Conservation (phyloP, 2,329 filamentous ascomycete genomes). For the Microdochium nivale region DNA sequence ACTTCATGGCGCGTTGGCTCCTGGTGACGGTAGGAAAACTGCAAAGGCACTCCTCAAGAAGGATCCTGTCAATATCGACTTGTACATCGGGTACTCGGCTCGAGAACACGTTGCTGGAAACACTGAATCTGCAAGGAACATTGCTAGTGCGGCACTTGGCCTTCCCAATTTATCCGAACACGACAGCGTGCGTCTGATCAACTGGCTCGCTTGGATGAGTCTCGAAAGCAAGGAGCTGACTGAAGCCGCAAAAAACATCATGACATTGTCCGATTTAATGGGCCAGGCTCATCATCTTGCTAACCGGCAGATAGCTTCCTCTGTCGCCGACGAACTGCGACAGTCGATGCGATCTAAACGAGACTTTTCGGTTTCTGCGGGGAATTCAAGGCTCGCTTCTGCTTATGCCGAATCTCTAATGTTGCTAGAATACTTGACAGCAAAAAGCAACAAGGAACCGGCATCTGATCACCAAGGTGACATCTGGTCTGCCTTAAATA, state of each 20-base stretch:
- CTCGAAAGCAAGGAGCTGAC: slow-evolving; percentile 32
- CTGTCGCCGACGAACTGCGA: slow-evolving; percentile 34
- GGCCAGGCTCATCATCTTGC: neutral
- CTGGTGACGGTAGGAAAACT: slow-evolving; percentile 51
- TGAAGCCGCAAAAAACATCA: neutral
- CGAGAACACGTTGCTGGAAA: slow-evolving; percentile 57
- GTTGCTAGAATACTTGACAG: slow-evolving; percentile 59
- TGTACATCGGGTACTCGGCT: slow-evolving; percentile 75
- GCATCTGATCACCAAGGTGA: slow-evolving; percentile 42
- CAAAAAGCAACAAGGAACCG: slow-evolving; percentile 30
- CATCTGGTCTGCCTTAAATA: slow-evolving; percentile 39
- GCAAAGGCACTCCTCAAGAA: slow-evolving; percentile 68
- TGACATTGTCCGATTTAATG: neutral
- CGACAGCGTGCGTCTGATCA: slow-evolving; percentile 37
- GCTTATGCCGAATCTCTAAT: slow-evolving; percentile 53
- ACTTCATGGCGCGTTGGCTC: slow-evolving; percentile 50
- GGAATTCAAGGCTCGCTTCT: slow-evolving; percentile 37
- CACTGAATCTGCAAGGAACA: slow-evolving; percentile 46
- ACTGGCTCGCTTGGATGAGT: slow-evolving; percentile 61
- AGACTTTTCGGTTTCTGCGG: slow-evolving; percentile 46
- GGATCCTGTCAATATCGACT: slow-evolving; percentile 49
- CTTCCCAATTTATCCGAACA: slow-evolving; percentile 12
- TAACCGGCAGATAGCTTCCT: neutral
- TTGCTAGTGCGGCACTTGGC: slow-evolving; percentile 56
- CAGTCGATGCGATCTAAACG: slow-evolving; percentile 44